Base-by-base conservation (phyloP, 352 stramenopile species). In the Blastocystis sp. region DNA sequence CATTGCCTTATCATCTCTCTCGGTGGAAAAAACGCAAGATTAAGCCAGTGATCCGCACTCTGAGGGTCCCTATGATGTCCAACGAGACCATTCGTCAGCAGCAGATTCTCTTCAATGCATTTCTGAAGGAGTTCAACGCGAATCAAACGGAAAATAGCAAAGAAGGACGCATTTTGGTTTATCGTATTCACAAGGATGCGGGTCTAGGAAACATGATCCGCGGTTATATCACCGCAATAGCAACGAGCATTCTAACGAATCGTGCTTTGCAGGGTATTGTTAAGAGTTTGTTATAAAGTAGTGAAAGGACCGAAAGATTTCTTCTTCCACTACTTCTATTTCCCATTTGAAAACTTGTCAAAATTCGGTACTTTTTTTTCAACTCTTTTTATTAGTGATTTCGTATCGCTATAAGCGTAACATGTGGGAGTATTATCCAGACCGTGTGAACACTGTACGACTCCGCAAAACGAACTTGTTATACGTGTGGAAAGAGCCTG, bases 121-220 rank as follows among this genome's bases (percentile, higher is more conserved):
- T 78, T 1, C 66, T 78, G 13, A 45, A 78, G 0, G 11, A 50
- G 6, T 55, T 81, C n/a, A 47, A 63, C 13, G 45, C 53, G 50
- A 30, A 43, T 7, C 70, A 81, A 41, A n/a, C 30, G 26, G n/a
- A 47, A 0, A 20, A 41, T 39, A 39, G 26, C 63, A 81, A 81
- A 11, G 8, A 41, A 11, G 55, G 39, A 45, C 50, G 45, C 30
- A 39, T 65, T 5, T 45, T 85, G 3, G 50, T 85, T 0, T 85
- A 85, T 55, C 65, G 68, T 16, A 43, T 85, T 8, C 73, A 85
- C 56, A 64, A 64, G 24, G 47, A 85, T 43, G 59, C 73, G 3
- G 73, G 73, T 24, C 26, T 85, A n/a, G 73, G 73, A 24, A 85
- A 85, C 56, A 85, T 85, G 73, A 85, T 85, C 9, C 73, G 73